Conservation (phyloP, 305 asterid species). For the Solanum hybrid region DNA sequence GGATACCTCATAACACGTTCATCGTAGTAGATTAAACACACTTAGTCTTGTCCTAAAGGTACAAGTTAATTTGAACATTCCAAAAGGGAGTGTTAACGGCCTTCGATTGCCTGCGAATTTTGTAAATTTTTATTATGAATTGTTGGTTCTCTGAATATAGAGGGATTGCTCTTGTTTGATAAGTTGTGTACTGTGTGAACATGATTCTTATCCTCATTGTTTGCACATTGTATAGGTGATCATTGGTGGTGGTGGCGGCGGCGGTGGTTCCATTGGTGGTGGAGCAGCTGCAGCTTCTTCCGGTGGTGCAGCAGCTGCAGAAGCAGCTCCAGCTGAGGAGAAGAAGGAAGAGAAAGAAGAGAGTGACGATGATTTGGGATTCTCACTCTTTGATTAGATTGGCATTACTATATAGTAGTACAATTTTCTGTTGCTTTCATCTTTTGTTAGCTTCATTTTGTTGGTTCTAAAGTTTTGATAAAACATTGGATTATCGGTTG, state of each 20-base stretch:
- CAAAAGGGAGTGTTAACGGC: neutral
- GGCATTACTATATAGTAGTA: neutral
- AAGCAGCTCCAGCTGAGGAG: slow-evolving; percentile 47
- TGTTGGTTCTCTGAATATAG: neutral
- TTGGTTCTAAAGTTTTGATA: slow-evolving; percentile 2
- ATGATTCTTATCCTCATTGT: neutral
- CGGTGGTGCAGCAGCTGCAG: slow-evolving; percentile 46
- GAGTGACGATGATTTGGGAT: slow-evolving; percentile 61
- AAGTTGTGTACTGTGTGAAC: neutral
- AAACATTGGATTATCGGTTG: neutral
- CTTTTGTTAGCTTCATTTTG: neutral
- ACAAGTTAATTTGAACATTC: too few species aligned
- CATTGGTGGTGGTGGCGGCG: slow-evolving; percentile 57
- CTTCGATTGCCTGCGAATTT: too few species aligned
- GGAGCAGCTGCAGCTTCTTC: slow-evolving; percentile 50
- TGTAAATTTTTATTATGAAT: neutral
- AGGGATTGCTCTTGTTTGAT: neutral
- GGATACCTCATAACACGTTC: neutral
- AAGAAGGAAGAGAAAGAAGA: slow-evolving; percentile 58
- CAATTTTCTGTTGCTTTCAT: neutral
- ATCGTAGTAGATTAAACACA: neutral
- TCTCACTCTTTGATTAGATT: slow-evolving; percentile 53
- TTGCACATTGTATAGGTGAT: slow-evolving; percentile 42
- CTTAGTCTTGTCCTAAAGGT: too few species aligned
- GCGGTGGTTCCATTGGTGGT: slow-evolving; percentile 37